These are phyloP conservation scores for Venturia aucupariae DNA, from an alignment of 2,329 filamentous ascomycete species.

Conservation along the genomic window DNA sequence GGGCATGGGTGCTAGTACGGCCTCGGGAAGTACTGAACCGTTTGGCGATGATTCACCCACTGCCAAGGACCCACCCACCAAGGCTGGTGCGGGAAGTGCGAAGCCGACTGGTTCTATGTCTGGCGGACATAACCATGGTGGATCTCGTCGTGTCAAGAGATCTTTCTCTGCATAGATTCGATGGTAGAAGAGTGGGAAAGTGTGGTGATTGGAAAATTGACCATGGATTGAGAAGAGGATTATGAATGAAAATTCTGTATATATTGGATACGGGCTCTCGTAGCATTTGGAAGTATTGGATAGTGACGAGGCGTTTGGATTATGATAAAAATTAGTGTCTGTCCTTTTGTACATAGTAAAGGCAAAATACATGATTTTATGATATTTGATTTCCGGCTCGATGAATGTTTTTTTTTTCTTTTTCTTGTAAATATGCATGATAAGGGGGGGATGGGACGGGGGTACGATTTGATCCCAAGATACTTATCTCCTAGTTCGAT, in stretches of 20 bases:
- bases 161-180: neutral
- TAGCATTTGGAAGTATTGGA: neutral
- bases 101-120: constrained; percentile 1
- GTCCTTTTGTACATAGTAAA: neutral
- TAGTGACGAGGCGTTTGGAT: neutral
- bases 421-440: no score
- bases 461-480: no score
- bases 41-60: neutral
- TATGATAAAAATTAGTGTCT: neutral
- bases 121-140: neutral
- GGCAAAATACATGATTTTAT: neutral
- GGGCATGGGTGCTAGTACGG: neutral
- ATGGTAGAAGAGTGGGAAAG: neutral
- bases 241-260: neutral
- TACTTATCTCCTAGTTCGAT: no score
- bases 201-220: neutral
- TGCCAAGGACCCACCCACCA: neutral
- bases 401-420: no score
- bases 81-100: neutral
- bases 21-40: neutral
- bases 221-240: neutral
- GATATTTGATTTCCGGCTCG: neutral
- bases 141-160: neutral
- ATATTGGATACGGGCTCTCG: neutral
- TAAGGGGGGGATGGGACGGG: no score